A percentile compares a stretch with the other conserved stretches of the same genome.
phyloP scores from a whole-genome alignment of 2,329 filamentous ascomycete genomes.

The Pseudocercospora vitis region DNA sequence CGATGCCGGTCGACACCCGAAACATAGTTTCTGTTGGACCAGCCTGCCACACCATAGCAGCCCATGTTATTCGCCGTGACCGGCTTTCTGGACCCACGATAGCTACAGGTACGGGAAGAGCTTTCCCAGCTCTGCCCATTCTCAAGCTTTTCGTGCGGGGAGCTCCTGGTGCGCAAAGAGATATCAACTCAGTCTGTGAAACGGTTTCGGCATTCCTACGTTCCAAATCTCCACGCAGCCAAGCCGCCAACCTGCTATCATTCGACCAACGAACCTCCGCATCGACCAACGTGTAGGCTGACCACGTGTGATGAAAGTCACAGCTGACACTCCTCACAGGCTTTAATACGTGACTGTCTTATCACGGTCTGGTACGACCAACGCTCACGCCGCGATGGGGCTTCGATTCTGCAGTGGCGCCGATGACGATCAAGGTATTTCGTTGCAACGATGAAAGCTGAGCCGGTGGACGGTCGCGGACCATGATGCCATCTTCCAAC shows the following conservation, averaged over 20 bases:
- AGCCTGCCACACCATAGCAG: too few relatives aligned
- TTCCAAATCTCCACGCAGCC: slow-evolving; percentile 1
- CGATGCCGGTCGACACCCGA: background rate
- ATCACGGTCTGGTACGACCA: slow-evolving; percentile 1
- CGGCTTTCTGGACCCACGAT: background rate
- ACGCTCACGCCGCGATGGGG: slow-evolving; percentile 21
- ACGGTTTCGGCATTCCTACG: background rate
- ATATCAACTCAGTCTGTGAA: slow-evolving; percentile 2
- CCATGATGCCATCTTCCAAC: slow-evolving; percentile 22
- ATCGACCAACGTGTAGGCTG: slow-evolving; percentile 4
- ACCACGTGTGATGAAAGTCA: background rate
- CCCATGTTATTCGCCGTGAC: too few relatives aligned
- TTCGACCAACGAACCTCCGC: slow-evolving; percentile 2
- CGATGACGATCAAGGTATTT: slow-evolving; percentile 29
- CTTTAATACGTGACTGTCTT: background rate
- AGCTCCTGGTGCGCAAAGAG: background rate
- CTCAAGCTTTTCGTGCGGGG: background rate
- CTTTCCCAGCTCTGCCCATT: too few relatives aligned
- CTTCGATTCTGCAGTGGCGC: slow-evolving; percentile 19
- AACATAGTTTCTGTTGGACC: too few relatives aligned
- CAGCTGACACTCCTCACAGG: slow-evolving; percentile 2
- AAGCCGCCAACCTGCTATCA: background rate
- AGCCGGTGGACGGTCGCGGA: slow-evolving; percentile 24
- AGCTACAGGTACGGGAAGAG: too few relatives aligned
- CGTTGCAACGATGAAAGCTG: slow-evolving; percentile 26